A percentile compares a stretch with the other conserved stretches of the same genome.
phyloP scores from a whole-genome alignment of 257 asterid species.

The Leonotis leonurus region DNA sequence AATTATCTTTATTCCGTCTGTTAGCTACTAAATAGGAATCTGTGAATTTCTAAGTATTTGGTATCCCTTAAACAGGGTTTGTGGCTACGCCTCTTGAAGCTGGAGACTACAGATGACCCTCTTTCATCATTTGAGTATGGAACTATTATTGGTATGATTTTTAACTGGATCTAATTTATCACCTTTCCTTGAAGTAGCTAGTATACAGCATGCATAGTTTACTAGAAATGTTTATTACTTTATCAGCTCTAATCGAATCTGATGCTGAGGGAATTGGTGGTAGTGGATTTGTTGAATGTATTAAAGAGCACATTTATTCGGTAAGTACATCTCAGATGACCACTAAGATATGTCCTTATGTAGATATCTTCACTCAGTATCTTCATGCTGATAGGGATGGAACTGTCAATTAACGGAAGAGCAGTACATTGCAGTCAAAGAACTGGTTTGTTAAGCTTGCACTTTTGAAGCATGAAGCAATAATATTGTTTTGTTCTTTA shows the following conservation, averaged over 20 bases:
- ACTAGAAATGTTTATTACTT: conserved; percentile 21
- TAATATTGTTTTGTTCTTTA: not conserved
- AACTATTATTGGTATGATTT: conserved; percentile 80
- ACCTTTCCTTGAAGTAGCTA: not conserved
- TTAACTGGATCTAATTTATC: not conserved
- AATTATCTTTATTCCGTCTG: conserved; percentile 6
- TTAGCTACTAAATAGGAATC: conserved; percentile 3
- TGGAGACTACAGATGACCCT: conserved; percentile 95
- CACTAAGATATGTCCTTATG: not conserved
- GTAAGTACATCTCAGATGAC: conserved; percentile 37
- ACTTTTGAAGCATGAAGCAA: not conserved
- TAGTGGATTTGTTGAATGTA: conserved; percentile 96
- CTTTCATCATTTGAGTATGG: conserved; percentile 97
- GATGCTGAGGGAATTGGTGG: conserved; percentile 99
- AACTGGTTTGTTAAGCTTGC: conserved; percentile 17
- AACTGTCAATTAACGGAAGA: conserved; percentile 18
- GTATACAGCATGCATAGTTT: conserved; percentile 15
- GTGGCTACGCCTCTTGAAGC: conserved; percentile 88
- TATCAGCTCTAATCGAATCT: conserved; percentile 84
- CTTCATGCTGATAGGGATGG: conserved; percentile 16
- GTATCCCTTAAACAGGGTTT: conserved; percentile 55
- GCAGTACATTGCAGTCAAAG: conserved; percentile 23
- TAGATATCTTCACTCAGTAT: conserved; percentile 17
- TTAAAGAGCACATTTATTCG: conserved; percentile 88
- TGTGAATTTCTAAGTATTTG: conserved; percentile 3